phyloP scores from a whole-genome alignment of 1,284 basidiomycete species.

The Polyporus tsugae region DNA sequence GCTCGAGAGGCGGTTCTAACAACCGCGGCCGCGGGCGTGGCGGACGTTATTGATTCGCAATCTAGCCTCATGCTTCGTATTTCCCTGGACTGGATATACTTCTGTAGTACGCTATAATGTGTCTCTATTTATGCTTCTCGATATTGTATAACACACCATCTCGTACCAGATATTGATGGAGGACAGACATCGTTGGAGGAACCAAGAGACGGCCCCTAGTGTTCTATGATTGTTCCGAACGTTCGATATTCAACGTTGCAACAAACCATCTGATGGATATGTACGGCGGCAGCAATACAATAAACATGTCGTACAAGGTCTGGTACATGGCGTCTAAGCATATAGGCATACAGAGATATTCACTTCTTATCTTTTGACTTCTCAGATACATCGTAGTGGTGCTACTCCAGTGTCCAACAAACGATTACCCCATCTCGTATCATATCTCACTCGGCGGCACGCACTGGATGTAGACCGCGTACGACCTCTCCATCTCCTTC shows the following conservation, averaged over 20 bases:
- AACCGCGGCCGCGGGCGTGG: constrained; percentile 52
- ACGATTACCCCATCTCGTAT: neutral
- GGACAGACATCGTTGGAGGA: neutral
- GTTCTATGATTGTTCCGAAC: neutral
- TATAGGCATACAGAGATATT: constrained; percentile 9
- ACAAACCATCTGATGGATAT: neutral
- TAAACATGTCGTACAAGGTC: neutral
- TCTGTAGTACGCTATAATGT: constrained; percentile 28
- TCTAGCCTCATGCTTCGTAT: neutral
- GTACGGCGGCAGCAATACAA: neutral
- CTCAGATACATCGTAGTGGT: neutral
- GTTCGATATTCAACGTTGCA: neutral
- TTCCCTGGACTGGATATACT: constrained; percentile 15
- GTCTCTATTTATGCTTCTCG: constrained; percentile 22
- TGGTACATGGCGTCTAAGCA: constrained; percentile 5
- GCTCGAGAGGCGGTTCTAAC: constrained; percentile 35
- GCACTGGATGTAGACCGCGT: constrained; percentile 67
- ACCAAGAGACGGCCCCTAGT: too few relatives aligned
- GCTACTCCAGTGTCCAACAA: neutral
- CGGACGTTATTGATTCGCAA: constrained; percentile 45
- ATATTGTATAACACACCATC: constrained; percentile 25
- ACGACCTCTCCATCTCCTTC: constrained; percentile 65
- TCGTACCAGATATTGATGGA: constrained; percentile 2
- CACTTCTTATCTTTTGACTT: constrained; percentile 2
- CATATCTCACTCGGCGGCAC: constrained; percentile 36